Evolutionary conservation across 1,284 basidiomycete genomes (phyloP).

Genomic region (Ustilago loliicola): DNA sequence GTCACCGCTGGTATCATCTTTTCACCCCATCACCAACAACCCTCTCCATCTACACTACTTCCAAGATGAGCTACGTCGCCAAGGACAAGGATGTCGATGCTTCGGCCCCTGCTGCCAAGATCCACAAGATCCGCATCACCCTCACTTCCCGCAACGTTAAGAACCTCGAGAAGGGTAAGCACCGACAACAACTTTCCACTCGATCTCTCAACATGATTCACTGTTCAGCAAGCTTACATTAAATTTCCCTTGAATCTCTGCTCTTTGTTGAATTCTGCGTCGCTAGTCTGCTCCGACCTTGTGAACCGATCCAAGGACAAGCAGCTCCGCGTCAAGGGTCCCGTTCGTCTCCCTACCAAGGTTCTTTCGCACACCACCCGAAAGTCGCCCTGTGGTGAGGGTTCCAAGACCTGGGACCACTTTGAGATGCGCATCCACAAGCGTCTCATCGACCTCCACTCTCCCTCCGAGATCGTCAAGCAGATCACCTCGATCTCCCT

Average conservation of each 20-base stretch:
- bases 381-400: constrained; percentile 84
- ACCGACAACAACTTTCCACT: background rate
- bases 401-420: constrained; percentile 99
- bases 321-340: constrained; percentile 98
- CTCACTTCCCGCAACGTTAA: constrained; percentile 97
- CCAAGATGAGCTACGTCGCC: constrained; percentile 98
- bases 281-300: constrained; percentile 89
- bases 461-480: constrained; percentile 99
- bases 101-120: constrained; percentile 86
- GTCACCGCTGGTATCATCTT: constrained; percentile 72
- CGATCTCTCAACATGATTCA: background rate
- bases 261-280: background rate
- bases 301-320: constrained; percentile 99
- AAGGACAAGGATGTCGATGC: constrained; percentile 86
- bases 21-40: constrained; percentile 73
- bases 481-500: constrained; percentile 99
- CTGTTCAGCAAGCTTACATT: background rate
- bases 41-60: constrained; percentile 10
- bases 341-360: constrained; percentile 98
- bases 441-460: constrained; percentile 98
- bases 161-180: constrained; percentile 97
- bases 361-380: constrained; percentile 98
- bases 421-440: constrained; percentile 99
- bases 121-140: constrained; percentile 99
- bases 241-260: background rate